Percentiles rank a stretch among this genome's conserved stretches.
Conservation (phyloP, 2,329 filamentous ascomycete genomes). For the Arachnopeziza araneosa region DNA sequence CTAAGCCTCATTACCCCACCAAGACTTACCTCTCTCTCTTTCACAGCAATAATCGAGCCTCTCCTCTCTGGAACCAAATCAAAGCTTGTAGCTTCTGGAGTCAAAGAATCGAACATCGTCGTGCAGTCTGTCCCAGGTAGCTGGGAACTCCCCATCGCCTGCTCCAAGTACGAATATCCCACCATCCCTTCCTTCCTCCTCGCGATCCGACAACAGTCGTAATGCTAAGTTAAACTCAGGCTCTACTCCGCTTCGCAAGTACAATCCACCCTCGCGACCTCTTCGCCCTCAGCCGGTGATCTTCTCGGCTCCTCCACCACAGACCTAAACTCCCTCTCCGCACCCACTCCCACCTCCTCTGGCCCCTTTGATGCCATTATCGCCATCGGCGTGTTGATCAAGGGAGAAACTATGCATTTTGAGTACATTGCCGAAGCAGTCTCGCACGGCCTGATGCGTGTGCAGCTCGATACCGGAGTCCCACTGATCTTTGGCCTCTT, state of each 20-base stretch:
- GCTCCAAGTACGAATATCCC: slow-evolving; percentile 38
- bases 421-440: slow-evolving; percentile 96
- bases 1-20: slow-evolving; percentile 6
- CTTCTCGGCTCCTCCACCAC: slow-evolving; percentile 64
- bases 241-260: slow-evolving; percentile 83
- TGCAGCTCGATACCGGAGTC: slow-evolving; percentile 82
- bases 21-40: slow-evolving; percentile 1
- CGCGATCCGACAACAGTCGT: background rate
- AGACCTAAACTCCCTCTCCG: slow-evolving; percentile 53
- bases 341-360: slow-evolving; percentile 37
- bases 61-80: slow-evolving; percentile 77
- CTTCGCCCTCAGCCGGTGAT: slow-evolving; percentile 63
- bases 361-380: slow-evolving; percentile 84
- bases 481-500: slow-evolving; percentile 90
- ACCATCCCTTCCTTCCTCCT: background rate
- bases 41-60: slow-evolving; percentile 71
- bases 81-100: slow-evolving; percentile 71
- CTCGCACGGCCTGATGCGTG: slow-evolving; percentile 86
- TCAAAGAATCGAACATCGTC: slow-evolving; percentile 82
- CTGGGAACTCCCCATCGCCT: slow-evolving; percentile 90
- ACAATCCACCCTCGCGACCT: slow-evolving; percentile 58
- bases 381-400: slow-evolving; percentile 92
- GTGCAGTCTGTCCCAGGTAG: slow-evolving; percentile 86
- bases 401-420: slow-evolving; percentile 99
- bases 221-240: slow-evolving; percentile 37